Conservation (phyloP, 208 protist genomes). For the Naegleria fowleri region DNA sequence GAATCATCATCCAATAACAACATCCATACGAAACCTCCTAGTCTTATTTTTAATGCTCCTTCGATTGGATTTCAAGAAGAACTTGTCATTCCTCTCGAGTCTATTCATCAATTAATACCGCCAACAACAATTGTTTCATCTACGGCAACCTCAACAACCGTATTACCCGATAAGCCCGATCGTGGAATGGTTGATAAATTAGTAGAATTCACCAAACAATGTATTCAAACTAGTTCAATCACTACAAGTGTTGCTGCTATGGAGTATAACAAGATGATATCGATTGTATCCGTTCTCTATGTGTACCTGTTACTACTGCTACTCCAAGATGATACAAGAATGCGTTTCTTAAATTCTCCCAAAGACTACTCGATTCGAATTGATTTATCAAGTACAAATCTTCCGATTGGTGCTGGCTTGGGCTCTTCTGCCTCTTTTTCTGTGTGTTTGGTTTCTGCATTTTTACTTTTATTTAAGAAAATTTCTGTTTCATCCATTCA, state of each 20-base stretch:
- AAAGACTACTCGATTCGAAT: neutral
- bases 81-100: neutral
- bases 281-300: neutral
- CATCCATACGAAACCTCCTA: neutral
- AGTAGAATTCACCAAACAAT: neutral
- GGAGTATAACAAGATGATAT: neutral
- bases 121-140: neutral
- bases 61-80: neutral
- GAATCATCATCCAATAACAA: neutral
- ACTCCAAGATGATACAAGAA: neutral
- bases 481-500: neutral
- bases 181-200: neutral
- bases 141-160: no score
- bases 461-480: neutral
- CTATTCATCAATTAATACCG: neutral
- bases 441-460: constrained; percentile 17
- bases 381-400: neutral
- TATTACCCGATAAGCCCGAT: neutral
- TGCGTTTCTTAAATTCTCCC: neutral
- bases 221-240: neutral
- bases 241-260: neutral
- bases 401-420: constrained; percentile 31
- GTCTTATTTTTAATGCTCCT: neutral
- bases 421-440: constrained; percentile 29
- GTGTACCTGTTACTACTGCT: neutral